Base-by-base conservation (phyloP, 805 yeast species). In the Tetrapisispora phaffii region DNA sequence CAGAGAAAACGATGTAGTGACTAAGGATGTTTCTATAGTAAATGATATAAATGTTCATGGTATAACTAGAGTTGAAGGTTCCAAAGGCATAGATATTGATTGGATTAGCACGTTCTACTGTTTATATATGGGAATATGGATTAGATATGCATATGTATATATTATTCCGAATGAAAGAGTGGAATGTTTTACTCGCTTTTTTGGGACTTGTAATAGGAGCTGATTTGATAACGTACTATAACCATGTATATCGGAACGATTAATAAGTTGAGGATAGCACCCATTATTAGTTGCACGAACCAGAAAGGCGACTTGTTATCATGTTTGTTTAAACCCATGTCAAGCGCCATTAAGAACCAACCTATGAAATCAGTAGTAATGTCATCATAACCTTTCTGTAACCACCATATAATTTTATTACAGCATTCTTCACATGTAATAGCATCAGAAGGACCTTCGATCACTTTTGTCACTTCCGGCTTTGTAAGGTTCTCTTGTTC, bases 311-410 rank as follows among this genome's bases (percentile, higher is more conserved):
- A 68, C 21, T 47, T 53, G 45, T 57, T 58, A 38, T 52, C 49
- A 36, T 62, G 62, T 8, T 95, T 94, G 45, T 79, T 70, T 40
- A 78, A 69, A 1, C 96, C 94, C 49, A 86, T 67, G 55, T 75
- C 75, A 22, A 81, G 69, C 38, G 80, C 69, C 53, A 80, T 79
- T 34, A 93, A 66, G 1, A 85, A 63, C 90, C 94, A 88, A 5
- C 96, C 95, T 33, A 88, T 75, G 16, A 76, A 66, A 62, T 93
- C 98, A 0, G 97, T 90, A 41, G 79, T 80, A 9, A 89, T 71
- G 41, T 82, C 79, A 46, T 82, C 81, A 44, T 79, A 73, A 1
- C 97, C 97, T 16, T 64, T 59, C 23, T 72, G 70, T 26, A 93
- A 66, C 50, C 73, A 67, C 45, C 66, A 63, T 15, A 86, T 54